Percentiles rank a stretch among this genome's conserved stretches.
Evolutionary conservation across 2,329 filamentous ascomycete genomes (phyloP).

Genomic region (Xylariaceae sp.): DNA sequence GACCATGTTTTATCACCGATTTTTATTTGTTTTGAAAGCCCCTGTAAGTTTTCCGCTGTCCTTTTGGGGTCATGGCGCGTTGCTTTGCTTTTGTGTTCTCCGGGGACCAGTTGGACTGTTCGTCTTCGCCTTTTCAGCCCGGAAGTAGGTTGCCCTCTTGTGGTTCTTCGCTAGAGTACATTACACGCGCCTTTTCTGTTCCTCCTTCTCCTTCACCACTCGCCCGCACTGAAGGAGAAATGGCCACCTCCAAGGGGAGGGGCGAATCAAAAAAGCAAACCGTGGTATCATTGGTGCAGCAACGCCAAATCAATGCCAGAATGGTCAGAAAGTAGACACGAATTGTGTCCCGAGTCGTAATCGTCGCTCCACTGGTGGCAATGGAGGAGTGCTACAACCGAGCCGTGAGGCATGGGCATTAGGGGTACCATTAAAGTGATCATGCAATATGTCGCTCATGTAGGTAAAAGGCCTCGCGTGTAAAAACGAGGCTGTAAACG

Average conservation of each 20-base stretch:
- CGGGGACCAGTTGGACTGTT: neutral
- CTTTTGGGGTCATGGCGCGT: constrained; percentile 28
- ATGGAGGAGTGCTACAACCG: constrained; percentile 12
- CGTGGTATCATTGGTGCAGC: constrained; percentile 34
- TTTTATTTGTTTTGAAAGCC: constrained; percentile 28
- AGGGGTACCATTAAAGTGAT: constrained; percentile 9
- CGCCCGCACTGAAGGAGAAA: constrained; percentile 24
- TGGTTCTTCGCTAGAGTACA: constrained; percentile 27
- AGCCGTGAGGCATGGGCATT: constrained; percentile 15
- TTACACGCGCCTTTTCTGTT: constrained; percentile 20
- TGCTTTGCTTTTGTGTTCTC: constrained; percentile 14
- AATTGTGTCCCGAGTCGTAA: constrained; percentile 10
- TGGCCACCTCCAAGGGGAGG: constrained; percentile 21
- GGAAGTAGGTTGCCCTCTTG: constrained; percentile 27
- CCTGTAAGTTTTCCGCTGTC: constrained; percentile 25
- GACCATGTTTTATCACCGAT: neutral
- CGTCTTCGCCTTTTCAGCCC: neutral
- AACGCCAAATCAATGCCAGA: constrained; percentile 30
- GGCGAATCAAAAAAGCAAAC: constrained; percentile 30
- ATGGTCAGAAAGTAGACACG: constrained; percentile 24
- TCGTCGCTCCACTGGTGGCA: constrained; percentile 16
- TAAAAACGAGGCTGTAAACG: constrained; percentile 29
- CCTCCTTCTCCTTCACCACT: constrained; percentile 12
- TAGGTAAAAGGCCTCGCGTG: constrained; percentile 20
- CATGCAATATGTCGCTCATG: constrained; percentile 25